Evolutionary conservation across 768 basidiomycete species (phyloP).

Genomic region (Ramaria sp.): DNA sequence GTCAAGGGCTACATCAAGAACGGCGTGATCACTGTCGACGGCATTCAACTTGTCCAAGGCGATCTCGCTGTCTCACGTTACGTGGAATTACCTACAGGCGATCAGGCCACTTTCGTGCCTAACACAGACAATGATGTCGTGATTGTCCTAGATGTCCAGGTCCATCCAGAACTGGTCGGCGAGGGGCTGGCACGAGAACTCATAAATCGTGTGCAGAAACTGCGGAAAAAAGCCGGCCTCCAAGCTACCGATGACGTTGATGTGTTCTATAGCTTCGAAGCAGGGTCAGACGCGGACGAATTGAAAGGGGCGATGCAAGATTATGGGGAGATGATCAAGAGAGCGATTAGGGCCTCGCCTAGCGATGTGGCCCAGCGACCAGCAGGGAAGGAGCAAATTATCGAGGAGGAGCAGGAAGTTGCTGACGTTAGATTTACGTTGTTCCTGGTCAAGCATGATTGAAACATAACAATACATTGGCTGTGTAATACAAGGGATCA

Average conservation of each 20-base stretch:
- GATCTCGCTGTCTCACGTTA: conserved; percentile 88
- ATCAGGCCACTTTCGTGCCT: conserved; percentile 51
- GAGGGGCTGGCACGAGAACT: conserved; percentile 88
- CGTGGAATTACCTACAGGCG: conserved; percentile 59
- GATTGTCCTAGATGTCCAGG: conserved; percentile 80
- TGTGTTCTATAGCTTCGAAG: conserved; percentile 75
- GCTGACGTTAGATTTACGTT: conserved; percentile 69
- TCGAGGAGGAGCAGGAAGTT: conserved; percentile 84
- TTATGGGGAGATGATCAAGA: conserved; percentile 59
- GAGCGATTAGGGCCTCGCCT: conserved; percentile 67
- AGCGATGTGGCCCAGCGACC: conserved; percentile 43
- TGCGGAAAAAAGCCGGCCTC: conserved; percentile 91
- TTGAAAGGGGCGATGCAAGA: conserved; percentile 52
- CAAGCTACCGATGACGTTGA: conserved; percentile 92
- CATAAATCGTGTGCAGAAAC: conserved; percentile 86
- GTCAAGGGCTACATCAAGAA: conserved; percentile 67
- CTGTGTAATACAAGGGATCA: background rate
- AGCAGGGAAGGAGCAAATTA: conserved; percentile 40
- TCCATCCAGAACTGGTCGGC: conserved; percentile 74
- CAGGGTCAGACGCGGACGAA: conserved; percentile 47
- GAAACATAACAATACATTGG: background rate
- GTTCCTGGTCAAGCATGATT: conserved; percentile 40
- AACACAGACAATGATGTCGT: conserved; percentile 90
- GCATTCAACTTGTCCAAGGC: conserved; percentile 82
- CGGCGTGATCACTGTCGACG: conserved; percentile 76